Percentiles rank a stretch among this genome's conserved stretches.
Evolutionary conservation across 2,329 filamentous ascomycete genomes (phyloP).

Genomic region (Trichothecium sympodiale): DNA sequence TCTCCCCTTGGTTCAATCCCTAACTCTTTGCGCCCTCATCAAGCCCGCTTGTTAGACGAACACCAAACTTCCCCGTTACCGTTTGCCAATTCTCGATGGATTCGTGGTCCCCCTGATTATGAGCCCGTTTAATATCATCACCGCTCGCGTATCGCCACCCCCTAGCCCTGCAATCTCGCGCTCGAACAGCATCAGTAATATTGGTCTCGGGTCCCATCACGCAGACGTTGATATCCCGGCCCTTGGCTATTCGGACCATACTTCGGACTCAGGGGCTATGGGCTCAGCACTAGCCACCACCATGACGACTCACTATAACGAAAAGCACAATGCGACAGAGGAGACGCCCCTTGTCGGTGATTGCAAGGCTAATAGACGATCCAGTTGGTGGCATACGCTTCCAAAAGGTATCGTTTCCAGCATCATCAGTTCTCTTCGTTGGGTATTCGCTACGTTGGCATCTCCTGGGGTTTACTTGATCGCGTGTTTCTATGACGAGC

Average conservation of each 20-base stretch:
- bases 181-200: slow-evolving; percentile 48
- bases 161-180: slow-evolving; percentile 45
- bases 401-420: slow-evolving; percentile 61
- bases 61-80: too few relatives aligned
- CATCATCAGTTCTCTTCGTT: slow-evolving; percentile 65
- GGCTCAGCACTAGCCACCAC: slow-evolving; percentile 22
- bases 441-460: slow-evolving; percentile 67
- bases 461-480: slow-evolving; percentile 75
- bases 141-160: slow-evolving; percentile 62
- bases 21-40: background rate
- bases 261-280: background rate
- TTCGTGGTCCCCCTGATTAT: slow-evolving; percentile 46
- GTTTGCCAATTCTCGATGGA: too few relatives aligned
- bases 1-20: background rate
- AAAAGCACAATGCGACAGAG: slow-evolving; percentile 37
- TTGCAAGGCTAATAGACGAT: slow-evolving; percentile 23
- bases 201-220: slow-evolving; percentile 34
- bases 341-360: slow-evolving; percentile 49
- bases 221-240: slow-evolving; percentile 24
- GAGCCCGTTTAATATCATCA: slow-evolving; percentile 95
- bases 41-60: too few relatives aligned
- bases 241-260: background rate
- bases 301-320: slow-evolving; percentile 24
- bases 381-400: slow-evolving; percentile 41
- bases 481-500: slow-evolving; percentile 71